Base-by-base conservation (phyloP, 805 yeast species). In the Jamesozyma gamospora region DNA sequence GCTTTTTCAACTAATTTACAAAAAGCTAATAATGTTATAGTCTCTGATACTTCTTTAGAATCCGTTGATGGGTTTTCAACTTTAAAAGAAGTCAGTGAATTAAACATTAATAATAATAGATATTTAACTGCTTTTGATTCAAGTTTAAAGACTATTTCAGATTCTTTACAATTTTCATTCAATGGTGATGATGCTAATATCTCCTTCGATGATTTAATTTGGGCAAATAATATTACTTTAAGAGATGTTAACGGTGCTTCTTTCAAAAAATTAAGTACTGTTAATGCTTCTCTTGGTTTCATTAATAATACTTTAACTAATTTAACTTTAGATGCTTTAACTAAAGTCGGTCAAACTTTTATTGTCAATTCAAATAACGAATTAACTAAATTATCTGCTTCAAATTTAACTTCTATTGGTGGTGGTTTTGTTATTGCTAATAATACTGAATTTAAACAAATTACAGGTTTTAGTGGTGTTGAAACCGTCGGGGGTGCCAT, bases 341-440 rank as follows among this genome's bases (percentile, higher is more conserved):
- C 68, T 41, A 44, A 66, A 28, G 72, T 90, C 56, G 96, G 96
- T 63, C 85, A 82, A 56, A 77, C 95, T 50, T 74, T 92, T 55
- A 66, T 88, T 49, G 66, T 92, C 56, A 68, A 68, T 62, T 70
- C 79, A 51, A 92, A 92, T 75, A 72, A 74, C 46, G 74, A 82
- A 40, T 76, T 92, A 64, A 73, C 75, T 54, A 72, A 69, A 52
- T 51, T 83, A 44, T 77, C 79, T 50, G 81, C 86, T 72, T 69
- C 82, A 38, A 63, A 72, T 60, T 76, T 92, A 66, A 70, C 78
- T 46, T 49, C 73, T 36, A 70, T 92, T 56, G 94, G 90, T 63
- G 97, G 98, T 75, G 98, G 96, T 66, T 83, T 92, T 65, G 79
- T 75, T 55, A 70, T 92, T 60, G 77, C 83, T 48, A 85, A 87